Evolutionary conservation across 2,329 filamentous ascomycete genomes (phyloP).

Genomic region (Aureobasidium subglaciale): DNA sequence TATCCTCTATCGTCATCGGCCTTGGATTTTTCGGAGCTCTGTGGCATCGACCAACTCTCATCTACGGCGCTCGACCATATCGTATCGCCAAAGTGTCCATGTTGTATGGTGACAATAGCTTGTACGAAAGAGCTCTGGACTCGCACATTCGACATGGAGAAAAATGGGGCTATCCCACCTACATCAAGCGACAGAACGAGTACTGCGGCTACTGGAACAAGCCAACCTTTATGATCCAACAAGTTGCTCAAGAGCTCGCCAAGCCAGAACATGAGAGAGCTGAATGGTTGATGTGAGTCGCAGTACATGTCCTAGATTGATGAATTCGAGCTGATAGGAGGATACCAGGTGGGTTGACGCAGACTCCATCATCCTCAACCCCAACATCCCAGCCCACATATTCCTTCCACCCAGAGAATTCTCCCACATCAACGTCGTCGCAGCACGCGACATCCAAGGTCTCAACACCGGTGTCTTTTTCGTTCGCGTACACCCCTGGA

Average conservation of each 20-base stretch:
- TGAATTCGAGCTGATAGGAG: too few relatives aligned
- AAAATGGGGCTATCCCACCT: slow-evolving; percentile 28
- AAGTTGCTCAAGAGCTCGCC: slow-evolving; percentile 25
- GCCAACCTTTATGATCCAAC: slow-evolving; percentile 24
- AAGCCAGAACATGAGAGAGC: slow-evolving; percentile 22
- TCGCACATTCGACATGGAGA: slow-evolving; percentile 29
- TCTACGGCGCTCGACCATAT: neutral
- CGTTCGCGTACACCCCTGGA: slow-evolving; percentile 22
- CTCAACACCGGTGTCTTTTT: slow-evolving; percentile 24
- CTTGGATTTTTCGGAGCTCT: neutral
- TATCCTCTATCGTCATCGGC: neutral
- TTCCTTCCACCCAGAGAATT: slow-evolving; percentile 25
- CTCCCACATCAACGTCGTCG: slow-evolving; percentile 22
- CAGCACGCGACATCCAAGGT: slow-evolving; percentile 16
- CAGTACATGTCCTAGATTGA: too few relatives aligned
- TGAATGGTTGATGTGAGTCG: slow-evolving; percentile 27
- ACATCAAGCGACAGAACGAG: slow-evolving; percentile 19
- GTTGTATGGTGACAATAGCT: slow-evolving; percentile 17
- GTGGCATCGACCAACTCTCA: neutral
- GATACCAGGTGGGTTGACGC: slow-evolving; percentile 19
- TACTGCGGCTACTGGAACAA: slow-evolving; percentile 32
- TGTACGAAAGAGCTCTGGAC: slow-evolving; percentile 28
- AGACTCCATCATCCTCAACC: slow-evolving; percentile 21
- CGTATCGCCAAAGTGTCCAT: slow-evolving; percentile 15
- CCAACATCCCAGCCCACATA: slow-evolving; percentile 21